Base-by-base conservation (phyloP, 192 early-diverging fungal genomes). In the Ambispora gerdemannii region DNA sequence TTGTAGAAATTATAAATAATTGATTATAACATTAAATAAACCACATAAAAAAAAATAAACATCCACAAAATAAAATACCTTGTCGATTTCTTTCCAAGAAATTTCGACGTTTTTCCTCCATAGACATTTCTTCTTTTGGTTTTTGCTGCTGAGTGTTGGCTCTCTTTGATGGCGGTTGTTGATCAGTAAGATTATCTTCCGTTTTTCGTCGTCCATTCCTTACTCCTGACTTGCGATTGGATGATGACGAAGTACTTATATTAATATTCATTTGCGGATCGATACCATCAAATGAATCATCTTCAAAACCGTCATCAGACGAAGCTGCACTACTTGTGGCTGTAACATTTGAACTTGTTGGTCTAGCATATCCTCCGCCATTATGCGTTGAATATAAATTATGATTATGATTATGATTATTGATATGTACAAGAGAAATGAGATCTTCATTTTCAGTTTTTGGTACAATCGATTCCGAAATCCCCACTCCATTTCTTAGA, bases 51-150 rank as follows among this genome's bases (percentile, higher is more conserved):
- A 50, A 34, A 38, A 67, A 27, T n/a, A 30, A 7, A 31, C n/a
- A 50, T 30, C 33, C 63, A 10, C 38, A 15, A 52, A 65, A 31
- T 63, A 32, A 38, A 43, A 74, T 78, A 90, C 88, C 88, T 81
- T 91, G 86, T 70, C 94, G 86, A 76, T 96, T 96, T 43, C 93
- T 82, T 74, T 96, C 94, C 53, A 96, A 81, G 77, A 94, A 95
- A 64, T 85, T 87, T 55, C 79, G 84, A 65, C 93, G 76, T 72
- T 93, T 91, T 73, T 90, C 89, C 38, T 89, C 89, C 7, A 79
- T 84, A 27, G 81, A 80, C 79, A 47, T 72, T 78, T 80, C 77
- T 62, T 77, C 75, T 31, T 50, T 75, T 65, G 53, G 27, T 71
- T 47, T 58, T 72, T 20, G 75, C 15, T 43, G 38, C 38, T 43